These are phyloP conservation scores for Colletotrichum sp. DNA, from an alignment of 2,329 filamentous ascomycete genomes.

Conservation along the genomic window DNA sequence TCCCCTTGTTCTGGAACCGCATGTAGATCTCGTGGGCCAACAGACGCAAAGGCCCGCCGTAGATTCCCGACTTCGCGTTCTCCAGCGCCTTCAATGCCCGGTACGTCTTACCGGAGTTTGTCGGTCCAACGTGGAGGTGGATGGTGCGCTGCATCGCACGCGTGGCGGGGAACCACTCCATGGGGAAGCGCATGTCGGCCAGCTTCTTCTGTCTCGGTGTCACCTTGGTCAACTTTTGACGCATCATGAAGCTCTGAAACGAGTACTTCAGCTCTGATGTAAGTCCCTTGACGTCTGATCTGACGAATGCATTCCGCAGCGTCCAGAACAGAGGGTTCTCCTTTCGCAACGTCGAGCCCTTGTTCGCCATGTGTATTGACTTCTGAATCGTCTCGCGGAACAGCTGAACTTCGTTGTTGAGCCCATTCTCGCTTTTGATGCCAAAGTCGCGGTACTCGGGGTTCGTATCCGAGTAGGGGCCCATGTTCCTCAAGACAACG, in stretches of 20 bases:
- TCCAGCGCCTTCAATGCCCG: conserved; percentile 88
- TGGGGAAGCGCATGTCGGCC: conserved; percentile 85
- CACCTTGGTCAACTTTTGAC: conserved; percentile 58
- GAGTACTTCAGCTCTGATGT: conserved; percentile 66
- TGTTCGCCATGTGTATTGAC: conserved; percentile 50
- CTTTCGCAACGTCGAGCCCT: conserved; percentile 38
- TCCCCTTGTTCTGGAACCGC: conserved; percentile 81
- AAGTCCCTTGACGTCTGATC: conserved; percentile 55
- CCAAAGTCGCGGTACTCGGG: conserved; percentile 23
- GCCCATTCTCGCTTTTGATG: conserved; percentile 37
- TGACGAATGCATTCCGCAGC: conserved; percentile 65
- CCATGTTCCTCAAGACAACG: conserved; percentile 11
- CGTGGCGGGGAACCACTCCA: conserved; percentile 91
- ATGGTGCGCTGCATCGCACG: conserved; percentile 81
- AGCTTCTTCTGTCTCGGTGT: conserved; percentile 66
- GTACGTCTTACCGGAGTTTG: conserved; percentile 98
- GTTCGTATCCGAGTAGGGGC: conserved; percentile 17
- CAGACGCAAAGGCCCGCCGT: conserved; percentile 87
- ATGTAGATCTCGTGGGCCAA: conserved; percentile 94
- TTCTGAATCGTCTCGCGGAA: conserved; percentile 51
- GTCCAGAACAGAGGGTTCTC: conserved; percentile 62
- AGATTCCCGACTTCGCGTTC: conserved; percentile 76
- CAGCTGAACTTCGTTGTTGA: conserved; percentile 47
- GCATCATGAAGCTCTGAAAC: conserved; percentile 71
- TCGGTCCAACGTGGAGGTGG: conserved; percentile 93